phyloP scores from a whole-genome alignment of 2,329 filamentous ascomycete genomes.

The Monilinia aucupariae region DNA sequence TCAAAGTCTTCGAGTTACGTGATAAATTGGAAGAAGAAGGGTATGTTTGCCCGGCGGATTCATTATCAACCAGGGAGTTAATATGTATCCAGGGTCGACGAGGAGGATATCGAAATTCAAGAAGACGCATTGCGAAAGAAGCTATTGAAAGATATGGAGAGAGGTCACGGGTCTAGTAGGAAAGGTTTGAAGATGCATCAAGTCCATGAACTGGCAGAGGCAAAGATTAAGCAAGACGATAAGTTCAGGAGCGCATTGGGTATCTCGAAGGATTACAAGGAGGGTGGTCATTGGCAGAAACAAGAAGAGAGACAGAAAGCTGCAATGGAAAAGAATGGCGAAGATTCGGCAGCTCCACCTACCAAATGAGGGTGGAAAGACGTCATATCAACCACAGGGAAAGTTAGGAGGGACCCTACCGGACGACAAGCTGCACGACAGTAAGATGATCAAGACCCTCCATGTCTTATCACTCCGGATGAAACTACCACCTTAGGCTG shows the following conservation, averaged over 20 bases:
- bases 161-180: slow-evolving; percentile 37
- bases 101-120: slow-evolving; percentile 82
- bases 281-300: slow-evolving; percentile 78
- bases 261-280: slow-evolving; percentile 79
- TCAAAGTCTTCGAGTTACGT: slow-evolving; percentile 85
- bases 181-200: slow-evolving; percentile 80
- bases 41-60: slow-evolving; percentile 40
- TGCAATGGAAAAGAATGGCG: slow-evolving; percentile 15
- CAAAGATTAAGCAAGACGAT: slow-evolving; percentile 95
- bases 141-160: slow-evolving; percentile 44
- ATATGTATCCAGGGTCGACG: slow-evolving; percentile 54
- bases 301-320: slow-evolving; percentile 49
- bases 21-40: slow-evolving; percentile 90
- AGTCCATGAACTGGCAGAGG: slow-evolving; percentile 91
- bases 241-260: slow-evolving; percentile 78
- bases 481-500: not conserved
- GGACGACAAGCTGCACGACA: not conserved
- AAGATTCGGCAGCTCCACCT: not conserved
- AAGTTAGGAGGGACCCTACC: not conserved
- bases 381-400: not conserved
- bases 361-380: not conserved
- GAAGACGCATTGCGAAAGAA: slow-evolving; percentile 62
- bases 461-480: not conserved
- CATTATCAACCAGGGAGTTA: not conserved
- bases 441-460: not conserved